Evolutionary conservation across 1,284 basidiomycete species (phyloP).

Genomic region (Ustilago tritici): DNA sequence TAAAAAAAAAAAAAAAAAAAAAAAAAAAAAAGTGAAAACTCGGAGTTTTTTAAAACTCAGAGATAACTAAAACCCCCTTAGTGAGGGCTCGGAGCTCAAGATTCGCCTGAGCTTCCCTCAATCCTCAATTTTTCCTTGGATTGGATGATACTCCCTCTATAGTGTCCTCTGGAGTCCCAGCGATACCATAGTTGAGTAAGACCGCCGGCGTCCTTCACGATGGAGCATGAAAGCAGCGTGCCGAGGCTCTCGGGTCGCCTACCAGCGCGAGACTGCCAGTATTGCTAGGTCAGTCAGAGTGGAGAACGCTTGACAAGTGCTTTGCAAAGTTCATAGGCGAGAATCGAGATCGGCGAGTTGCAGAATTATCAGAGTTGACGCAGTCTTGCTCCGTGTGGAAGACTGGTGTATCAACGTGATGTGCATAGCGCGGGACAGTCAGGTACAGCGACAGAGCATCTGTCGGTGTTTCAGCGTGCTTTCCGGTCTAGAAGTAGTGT

Average conservation of each 20-base stretch:
- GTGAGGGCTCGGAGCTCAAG: constrained; percentile 7
- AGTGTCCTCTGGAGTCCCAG: background rate
- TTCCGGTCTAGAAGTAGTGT: background rate
- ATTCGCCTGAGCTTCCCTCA: background rate
- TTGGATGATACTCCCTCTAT: background rate
- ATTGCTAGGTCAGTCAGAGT: background rate
- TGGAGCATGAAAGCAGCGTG: background rate
- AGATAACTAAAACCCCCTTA: background rate
- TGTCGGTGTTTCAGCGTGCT: background rate
- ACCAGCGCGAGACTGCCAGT: background rate
- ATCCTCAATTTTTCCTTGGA: background rate
- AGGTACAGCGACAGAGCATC: background rate
- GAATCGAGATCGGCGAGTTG: background rate
- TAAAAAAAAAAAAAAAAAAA: background rate
- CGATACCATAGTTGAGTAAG: background rate
- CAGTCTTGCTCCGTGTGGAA: too few species aligned
- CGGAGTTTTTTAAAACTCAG: background rate
- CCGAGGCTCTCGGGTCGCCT: background rate
- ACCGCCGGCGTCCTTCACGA: background rate
- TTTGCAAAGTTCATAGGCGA: background rate
- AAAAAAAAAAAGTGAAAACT: background rate
- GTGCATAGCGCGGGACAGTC: background rate
- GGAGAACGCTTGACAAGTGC: background rate
- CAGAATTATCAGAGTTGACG: background rate
- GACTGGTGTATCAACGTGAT: background rate